Evolutionary conservation across 768 basidiomycete species (phyloP).

Genomic region (Xerocomellus chrysenteron): DNA sequence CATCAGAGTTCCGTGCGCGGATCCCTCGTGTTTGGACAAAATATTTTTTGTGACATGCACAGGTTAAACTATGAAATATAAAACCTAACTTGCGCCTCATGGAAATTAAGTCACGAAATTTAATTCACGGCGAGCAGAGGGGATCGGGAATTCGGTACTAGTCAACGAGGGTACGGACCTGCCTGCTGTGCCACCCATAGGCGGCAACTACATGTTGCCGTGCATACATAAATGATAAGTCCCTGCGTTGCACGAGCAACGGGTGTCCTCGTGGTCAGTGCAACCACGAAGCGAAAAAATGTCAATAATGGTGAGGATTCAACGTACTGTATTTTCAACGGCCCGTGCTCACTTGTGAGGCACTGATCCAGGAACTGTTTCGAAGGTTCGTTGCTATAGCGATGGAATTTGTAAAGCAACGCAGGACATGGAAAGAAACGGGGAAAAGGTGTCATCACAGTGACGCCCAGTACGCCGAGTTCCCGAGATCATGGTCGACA

Average conservation of each 20-base stretch:
- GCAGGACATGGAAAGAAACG: constrained; percentile 17
- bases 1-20: background rate
- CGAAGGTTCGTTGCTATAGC: constrained; percentile 24
- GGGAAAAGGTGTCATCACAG: constrained; percentile 4
- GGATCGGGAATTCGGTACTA: constrained; percentile 3
- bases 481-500: constrained; percentile 27
- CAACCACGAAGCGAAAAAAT: constrained; percentile 25
- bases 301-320: constrained; percentile 30
- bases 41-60: constrained; percentile 1
- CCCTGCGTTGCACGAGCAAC: constrained; percentile 13
- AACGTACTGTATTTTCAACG: constrained; percentile 8
- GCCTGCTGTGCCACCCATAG: constrained; percentile 23
- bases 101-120: constrained; percentile 20
- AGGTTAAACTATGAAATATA: background rate
- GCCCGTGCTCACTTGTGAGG: constrained; percentile 16
- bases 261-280: constrained; percentile 25
- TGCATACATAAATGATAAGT: constrained; percentile 23
- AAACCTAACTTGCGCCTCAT: constrained; percentile 1
- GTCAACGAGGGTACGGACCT: constrained; percentile 18
- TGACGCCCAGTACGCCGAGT: constrained; percentile 20
- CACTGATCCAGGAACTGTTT: constrained; percentile 20
- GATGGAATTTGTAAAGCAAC: constrained; percentile 22
- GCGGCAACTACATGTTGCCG: constrained; percentile 6
- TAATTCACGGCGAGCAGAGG: constrained; percentile 13
- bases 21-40: constrained; percentile 9